Conservation (phyloP, 805 yeast genomes). For the Candida insectalens region DNA sequence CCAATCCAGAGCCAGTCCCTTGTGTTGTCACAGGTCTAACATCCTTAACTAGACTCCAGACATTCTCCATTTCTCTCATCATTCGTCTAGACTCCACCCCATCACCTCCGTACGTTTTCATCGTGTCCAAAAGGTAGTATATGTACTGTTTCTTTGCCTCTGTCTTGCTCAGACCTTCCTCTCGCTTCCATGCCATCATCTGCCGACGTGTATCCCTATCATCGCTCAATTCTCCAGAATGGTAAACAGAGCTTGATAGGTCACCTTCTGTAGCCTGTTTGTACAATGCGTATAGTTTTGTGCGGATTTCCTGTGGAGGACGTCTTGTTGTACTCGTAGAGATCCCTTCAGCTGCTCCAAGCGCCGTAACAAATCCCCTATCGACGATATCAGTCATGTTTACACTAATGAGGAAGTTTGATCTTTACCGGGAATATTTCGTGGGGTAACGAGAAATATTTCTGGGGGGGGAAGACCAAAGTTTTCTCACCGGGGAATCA, state of each 20-base stretch:
- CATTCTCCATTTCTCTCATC: constrained; percentile 54
- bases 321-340: too few relatives aligned
- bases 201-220: constrained; percentile 62
- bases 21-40: not conserved
- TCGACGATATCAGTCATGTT: constrained; percentile 51
- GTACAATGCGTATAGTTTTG: constrained; percentile 68
- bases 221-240: constrained; percentile 48
- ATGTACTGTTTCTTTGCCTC: constrained; percentile 73
- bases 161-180: constrained; percentile 55
- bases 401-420: not conserved
- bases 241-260: constrained; percentile 61
- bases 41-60: constrained; percentile 57
- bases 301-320: constrained; percentile 65
- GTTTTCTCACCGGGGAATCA: not conserved
- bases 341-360: constrained; percentile 60
- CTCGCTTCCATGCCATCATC: constrained; percentile 81
- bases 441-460: constrained; percentile 1
- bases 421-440: not conserved
- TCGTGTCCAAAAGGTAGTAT: constrained; percentile 57
- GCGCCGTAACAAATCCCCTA: constrained; percentile 75
- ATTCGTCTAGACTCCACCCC: constrained; percentile 58
- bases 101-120: constrained; percentile 58
- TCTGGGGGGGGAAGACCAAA: not conserved
- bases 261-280: constrained; percentile 89
- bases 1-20: not conserved